Conservation (phyloP, 108 stramenopile species). For the Cyclostephanos tholiformis region DNA sequence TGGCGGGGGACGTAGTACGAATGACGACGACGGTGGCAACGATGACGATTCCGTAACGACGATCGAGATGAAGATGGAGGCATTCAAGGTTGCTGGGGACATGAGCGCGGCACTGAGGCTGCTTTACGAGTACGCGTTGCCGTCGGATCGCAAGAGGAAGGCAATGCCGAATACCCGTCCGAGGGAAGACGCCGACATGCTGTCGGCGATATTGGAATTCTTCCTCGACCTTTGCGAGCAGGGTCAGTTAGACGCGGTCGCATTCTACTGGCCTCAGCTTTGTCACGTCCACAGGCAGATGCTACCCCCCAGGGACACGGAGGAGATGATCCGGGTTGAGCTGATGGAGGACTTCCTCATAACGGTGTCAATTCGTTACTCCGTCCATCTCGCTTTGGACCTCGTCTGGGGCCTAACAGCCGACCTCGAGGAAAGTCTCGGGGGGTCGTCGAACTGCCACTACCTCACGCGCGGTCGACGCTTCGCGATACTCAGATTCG, state of each 20-base stretch:
- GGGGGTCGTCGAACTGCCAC: constrained; percentile 37
- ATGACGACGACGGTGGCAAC: neutral
- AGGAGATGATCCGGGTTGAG: constrained; percentile 45
- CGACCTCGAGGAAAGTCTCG: too few relatives aligned
- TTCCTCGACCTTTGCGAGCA: constrained; percentile 85
- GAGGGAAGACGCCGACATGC: constrained; percentile 55
- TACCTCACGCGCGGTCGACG: constrained; percentile 59
- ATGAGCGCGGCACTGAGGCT: constrained; percentile 86
- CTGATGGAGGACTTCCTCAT: too few relatives aligned
- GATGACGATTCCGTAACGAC: constrained; percentile 42
- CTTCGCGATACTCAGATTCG: constrained; percentile 76
- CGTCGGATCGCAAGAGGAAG: constrained; percentile 32
- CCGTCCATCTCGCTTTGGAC: neutral
- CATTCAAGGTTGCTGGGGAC: constrained; percentile 87
- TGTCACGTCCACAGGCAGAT: constrained; percentile 86
- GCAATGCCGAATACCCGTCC: constrained; percentile 7
- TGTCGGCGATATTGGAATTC: constrained; percentile 82
- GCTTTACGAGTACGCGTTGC: constrained; percentile 72
- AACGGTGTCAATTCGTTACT: neutral
- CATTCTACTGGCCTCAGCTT: constrained; percentile 87
- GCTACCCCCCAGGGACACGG: constrained; percentile 71
- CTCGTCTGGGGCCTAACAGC: too few relatives aligned
- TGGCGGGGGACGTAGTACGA: constrained; percentile 24
- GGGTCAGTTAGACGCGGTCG: constrained; percentile 73
- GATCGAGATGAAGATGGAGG: constrained; percentile 77